phyloP scores from a whole-genome alignment of 495 filamentous ascomycete species.

The Amorphotheca resinae region DNA sequence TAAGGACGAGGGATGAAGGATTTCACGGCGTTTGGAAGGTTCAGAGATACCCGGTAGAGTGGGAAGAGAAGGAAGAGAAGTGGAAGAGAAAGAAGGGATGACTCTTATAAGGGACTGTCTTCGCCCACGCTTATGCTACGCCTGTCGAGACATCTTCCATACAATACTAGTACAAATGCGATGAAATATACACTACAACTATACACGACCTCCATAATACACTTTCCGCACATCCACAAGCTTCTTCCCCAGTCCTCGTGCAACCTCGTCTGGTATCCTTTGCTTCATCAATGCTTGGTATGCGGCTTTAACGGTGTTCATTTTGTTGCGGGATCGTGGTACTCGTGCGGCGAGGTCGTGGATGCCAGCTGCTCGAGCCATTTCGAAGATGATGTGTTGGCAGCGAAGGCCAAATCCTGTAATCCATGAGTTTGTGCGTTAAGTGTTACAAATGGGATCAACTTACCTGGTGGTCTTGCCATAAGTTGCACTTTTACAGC shows the following conservation, averaged over 20 bases:
- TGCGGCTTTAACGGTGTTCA: slow-evolving; percentile 92
- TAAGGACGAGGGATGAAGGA: neutral
- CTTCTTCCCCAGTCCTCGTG: slow-evolving; percentile 78
- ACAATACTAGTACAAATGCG: slow-evolving; percentile 11
- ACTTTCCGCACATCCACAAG: slow-evolving; percentile 92
- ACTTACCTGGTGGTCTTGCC: slow-evolving; percentile 76
- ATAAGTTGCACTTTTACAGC: slow-evolving; percentile 69
- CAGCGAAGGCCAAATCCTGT: slow-evolving; percentile 85
- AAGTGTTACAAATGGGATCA: no score
- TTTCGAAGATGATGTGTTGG: slow-evolving; percentile 84
- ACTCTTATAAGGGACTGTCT: no score
- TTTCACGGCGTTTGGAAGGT: slow-evolving; percentile 22
- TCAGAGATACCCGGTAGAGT: slow-evolving; percentile 25
- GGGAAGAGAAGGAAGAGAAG: slow-evolving; percentile 1
- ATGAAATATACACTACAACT: slow-evolving; percentile 11
- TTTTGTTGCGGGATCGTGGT: slow-evolving; percentile 70
- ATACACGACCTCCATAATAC: slow-evolving; percentile 67
- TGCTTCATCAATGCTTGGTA: slow-evolving; percentile 73
- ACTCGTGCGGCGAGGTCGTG: slow-evolving; percentile 72
- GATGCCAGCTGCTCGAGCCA: slow-evolving; percentile 73
- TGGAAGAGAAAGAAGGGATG: slow-evolving; percentile 7
- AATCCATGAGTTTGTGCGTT: slow-evolving; percentile 8
- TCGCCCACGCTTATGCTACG: slow-evolving; percentile 24
- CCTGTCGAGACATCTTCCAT: slow-evolving; percentile 17
- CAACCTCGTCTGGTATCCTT: slow-evolving; percentile 75